Evolutionary conservation across 2,329 filamentous ascomycete genomes (phyloP), one percentile per base, ranked within the genome.

Genomic region (Elsinoe batatas): DNA sequence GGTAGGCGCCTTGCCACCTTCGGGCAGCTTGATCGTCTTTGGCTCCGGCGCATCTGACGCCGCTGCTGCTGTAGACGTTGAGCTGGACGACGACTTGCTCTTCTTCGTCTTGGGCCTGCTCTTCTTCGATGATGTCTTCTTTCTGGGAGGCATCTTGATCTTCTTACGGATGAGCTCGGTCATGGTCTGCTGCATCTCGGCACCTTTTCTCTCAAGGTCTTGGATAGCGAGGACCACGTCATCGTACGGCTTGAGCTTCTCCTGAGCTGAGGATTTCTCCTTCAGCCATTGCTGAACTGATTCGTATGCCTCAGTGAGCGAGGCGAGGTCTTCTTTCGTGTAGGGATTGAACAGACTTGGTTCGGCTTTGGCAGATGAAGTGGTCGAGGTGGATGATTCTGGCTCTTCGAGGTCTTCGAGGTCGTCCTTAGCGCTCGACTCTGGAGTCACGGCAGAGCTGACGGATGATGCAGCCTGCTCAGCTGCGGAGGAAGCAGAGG

Each of bases 361-460:
- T 15, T 42, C 38, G 38, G 53, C 37, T 32, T 70, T 63, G 1
- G 67, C 61, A 2, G 68, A 69, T 5, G 71, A 66, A 8, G 70
- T 68, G 3, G 73, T 64, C 2, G 72, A 68, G 20, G 69, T 68
- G 7, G 71, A 68, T 54, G 73, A 62, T 67, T 79, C 64, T 65
- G 88, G 85, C 53, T 93, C 88, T 60, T 95, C 90, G 0, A 93
- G 80, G n/a, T 83, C 86, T 33, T 83, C 87, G 64, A 88, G 83
- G 2, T 82, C 80, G 37, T 74, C 76, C 20, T 59, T 64, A 11
- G 76, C 69, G 1, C 78, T 68, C 1, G 78, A 73, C 13, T 79
- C 72, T 4, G 79, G 67, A 1, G 76, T 71, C 15, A 75, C 68
- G 56, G 68, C 72, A 2, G 77, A 70, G 35, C 71, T 67, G 64